Evolutionary conservation across 345 rosid species (phyloP).

Genomic region (Melaleuca alternifolia): DNA sequence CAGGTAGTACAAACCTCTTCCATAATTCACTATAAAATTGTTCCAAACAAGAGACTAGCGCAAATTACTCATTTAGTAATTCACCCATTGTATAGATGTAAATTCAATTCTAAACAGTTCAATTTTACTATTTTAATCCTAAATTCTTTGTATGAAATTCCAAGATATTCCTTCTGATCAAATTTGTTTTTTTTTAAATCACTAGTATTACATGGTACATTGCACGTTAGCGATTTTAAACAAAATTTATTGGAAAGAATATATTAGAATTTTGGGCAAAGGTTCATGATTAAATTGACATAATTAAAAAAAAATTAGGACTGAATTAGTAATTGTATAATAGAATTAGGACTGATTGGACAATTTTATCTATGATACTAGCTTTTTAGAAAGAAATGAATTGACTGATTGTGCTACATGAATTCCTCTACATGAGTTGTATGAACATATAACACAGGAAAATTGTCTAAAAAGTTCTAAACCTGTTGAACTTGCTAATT

Average conservation of each 20-base stretch:
- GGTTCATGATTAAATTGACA: neutral
- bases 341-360: neutral
- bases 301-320: neutral
- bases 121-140: neutral
- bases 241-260: neutral
- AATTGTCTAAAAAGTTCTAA: no score
- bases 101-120: neutral
- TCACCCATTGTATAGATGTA: neutral
- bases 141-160: neutral
- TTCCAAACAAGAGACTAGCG: neutral
- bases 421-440: neutral
- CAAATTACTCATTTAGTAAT: neutral
- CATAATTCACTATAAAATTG: neutral
- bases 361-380: neutral
- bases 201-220: accelerated
- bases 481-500: no score
- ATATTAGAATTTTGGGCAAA: neutral
- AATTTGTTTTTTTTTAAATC: neutral
- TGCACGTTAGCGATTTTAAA: accelerated
- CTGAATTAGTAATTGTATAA: neutral
- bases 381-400: neutral
- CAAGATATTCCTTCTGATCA: neutral
- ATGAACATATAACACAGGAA: neutral
- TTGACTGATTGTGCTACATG: neutral
- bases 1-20: neutral